Evolutionary conservation across 306 rosid genomes (phyloP), one percentile per base, ranked within the genome.

Genomic region (Cicer bijugum): DNA sequence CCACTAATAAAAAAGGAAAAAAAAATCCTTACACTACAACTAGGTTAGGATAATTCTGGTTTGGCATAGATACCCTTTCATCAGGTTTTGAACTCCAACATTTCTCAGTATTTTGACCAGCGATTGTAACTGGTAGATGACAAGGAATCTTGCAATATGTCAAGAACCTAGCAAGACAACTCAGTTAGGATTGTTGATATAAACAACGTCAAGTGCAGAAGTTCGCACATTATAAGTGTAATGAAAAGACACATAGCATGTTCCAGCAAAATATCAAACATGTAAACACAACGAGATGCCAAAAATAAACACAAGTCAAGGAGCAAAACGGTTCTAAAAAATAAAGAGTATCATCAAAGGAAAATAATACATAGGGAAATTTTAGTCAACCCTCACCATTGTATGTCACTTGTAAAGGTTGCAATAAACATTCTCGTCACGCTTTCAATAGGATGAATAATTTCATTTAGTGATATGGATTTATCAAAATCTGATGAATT

Each of bases 381-480:
- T 66, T 43, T 53, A 50, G 75, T 82, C 48, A 61, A 59, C 8
- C 82, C n/a, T 28, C 80, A 90, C 97, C 97, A 91, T 74, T 75
- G 81, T 65, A 88, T 85, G 60, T 91, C 97, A 69, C 89, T 85
- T 45, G 97, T 91, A 68, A 91, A 88, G 5, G 97, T 88, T 59
- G 97, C 93, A 74, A 91, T 85, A 35, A 91, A 91, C 69, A 91
- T 82, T 78, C 85, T 76, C 6, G 86, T 76, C 81, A 88, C 58
- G 60, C 85, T 88, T 55, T 87, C 86, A 44, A 91, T 85, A 37
- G 97, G 97, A 79, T 81, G 60, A 72, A 91, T 88, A 77, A 91
- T 89, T 77, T 87, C 97, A 10, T 74, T 85, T 74, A 91, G 85
- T 46, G 97, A 84, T 71, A 87, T 76, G 33, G 82, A 84, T 8